phyloP scores from a whole-genome alignment of 495 filamentous ascomycete species.

The Pseudevernia furfuracea region DNA sequence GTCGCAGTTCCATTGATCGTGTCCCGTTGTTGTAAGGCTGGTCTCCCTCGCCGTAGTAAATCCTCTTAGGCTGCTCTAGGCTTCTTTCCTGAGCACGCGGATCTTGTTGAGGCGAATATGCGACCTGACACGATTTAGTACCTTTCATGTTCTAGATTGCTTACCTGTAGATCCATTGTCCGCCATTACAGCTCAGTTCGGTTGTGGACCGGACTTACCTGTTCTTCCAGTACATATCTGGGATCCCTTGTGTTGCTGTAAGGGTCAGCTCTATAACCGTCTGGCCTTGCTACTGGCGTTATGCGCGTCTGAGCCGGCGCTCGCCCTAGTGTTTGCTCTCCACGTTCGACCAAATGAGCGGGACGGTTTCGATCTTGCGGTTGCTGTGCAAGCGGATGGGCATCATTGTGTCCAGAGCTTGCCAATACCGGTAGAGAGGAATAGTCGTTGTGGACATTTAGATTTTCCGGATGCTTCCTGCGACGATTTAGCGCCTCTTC shows the following conservation, averaged over 20 bases:
- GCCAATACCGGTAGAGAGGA: neutral
- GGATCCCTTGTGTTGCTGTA: neutral
- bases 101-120: conserved; percentile 1
- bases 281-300: neutral
- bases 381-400: neutral
- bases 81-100: neutral
- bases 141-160: neutral
- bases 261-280: neutral
- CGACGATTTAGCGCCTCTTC: conserved; percentile 21
- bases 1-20: neutral
- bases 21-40: neutral
- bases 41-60: neutral
- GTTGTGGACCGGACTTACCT: conserved; percentile 11
- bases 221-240: neutral
- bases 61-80: neutral
- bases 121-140: conserved; percentile 11
- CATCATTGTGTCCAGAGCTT: neutral
- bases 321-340: neutral
- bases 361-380: neutral
- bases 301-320: neutral
- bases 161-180: conserved; percentile 8
- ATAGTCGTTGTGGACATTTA: neutral
- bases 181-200: neutral
- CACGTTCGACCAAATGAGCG: neutral
- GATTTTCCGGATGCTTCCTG: conserved; percentile 9